These are phyloP conservation scores for Nothophaeocryptopus gaeumannii DNA, from an alignment of 2,329 filamentous ascomycete genomes.

Conservation along the genomic window DNA sequence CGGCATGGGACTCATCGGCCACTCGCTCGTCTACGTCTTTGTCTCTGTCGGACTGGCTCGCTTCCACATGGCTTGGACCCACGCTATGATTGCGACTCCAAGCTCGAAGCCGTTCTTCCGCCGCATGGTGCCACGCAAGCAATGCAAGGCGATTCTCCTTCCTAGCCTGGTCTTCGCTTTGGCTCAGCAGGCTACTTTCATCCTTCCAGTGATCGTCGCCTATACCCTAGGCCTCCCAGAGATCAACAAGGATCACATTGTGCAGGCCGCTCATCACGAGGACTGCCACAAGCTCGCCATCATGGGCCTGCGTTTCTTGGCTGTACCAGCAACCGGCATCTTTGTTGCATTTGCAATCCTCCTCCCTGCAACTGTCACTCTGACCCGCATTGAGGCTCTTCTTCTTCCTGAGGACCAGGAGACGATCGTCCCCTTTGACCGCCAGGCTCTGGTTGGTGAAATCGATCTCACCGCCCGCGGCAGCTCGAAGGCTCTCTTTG, in stretches of 20 bases:
- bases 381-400: conserved; percentile 81
- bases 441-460: conserved; percentile 68
- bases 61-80: conserved; percentile 75
- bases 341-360: conserved; percentile 64
- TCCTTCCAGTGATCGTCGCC: conserved; percentile 49
- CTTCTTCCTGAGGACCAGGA: conserved; percentile 78
- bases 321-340: conserved; percentile 37
- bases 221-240: conserved; percentile 48
- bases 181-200: conserved; percentile 49
- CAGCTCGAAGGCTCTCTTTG: conserved; percentile 54
- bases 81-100: conserved; percentile 74
- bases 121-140: conserved; percentile 65
- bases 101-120: conserved; percentile 61
- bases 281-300: conserved; percentile 29
- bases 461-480: conserved; percentile 70
- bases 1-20: conserved; percentile 44
- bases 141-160: conserved; percentile 66
- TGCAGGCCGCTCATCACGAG: conserved; percentile 23
- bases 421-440: conserved; percentile 86
- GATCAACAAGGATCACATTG: conserved; percentile 29
- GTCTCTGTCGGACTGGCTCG: conserved; percentile 63
- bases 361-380: conserved; percentile 73
- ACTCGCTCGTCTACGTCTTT: conserved; percentile 54
- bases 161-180: conserved; percentile 65
- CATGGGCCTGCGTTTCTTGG: conserved; percentile 43